A percentile compares a stretch with the other conserved stretches of the same genome.
phyloP scores from a whole-genome alignment of 192 early-diverging fungal genomes.

The Podila minutissima region DNA sequence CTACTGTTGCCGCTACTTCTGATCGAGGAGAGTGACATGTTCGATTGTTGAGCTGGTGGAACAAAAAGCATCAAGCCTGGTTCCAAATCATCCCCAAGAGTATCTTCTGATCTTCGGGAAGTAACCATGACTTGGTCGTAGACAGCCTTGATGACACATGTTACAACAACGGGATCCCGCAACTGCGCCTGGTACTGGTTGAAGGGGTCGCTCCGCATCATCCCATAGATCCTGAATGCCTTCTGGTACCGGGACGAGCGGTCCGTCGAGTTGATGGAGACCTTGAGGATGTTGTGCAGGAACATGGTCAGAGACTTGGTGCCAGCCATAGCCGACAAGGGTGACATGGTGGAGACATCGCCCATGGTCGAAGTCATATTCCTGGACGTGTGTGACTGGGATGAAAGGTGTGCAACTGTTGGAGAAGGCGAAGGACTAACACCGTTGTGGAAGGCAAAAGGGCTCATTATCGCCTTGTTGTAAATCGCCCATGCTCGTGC shows the following conservation, averaged over 20 bases:
- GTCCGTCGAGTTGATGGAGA: conserved; percentile 34
- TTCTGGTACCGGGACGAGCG: conserved; percentile 25
- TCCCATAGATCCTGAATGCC: conserved; percentile 21
- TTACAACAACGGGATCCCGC: conserved; percentile 38
- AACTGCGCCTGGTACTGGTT: conserved; percentile 17
- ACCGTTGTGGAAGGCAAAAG: not conserved
- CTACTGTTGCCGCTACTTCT: not conserved
- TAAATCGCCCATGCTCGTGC: conserved; percentile 38
- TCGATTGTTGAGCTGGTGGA: too few species aligned
- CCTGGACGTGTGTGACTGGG: not conserved
- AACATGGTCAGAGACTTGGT: conserved; percentile 23
- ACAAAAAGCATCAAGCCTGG: too few species aligned
- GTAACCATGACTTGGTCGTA: conserved; percentile 21
- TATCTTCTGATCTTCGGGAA: too few species aligned
- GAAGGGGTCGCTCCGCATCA: conserved; percentile 25
- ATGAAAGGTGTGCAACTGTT: not conserved
- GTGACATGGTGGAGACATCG: not conserved
- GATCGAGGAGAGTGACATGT: not conserved
- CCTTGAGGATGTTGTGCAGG: conserved; percentile 28
- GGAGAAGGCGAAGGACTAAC: not conserved
- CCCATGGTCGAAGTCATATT: not conserved
- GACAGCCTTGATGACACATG: conserved; percentile 32
- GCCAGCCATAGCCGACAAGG: conserved; percentile 1
- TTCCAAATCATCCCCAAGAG: too few species aligned
- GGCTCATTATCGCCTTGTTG: conserved; percentile 31